Evolutionary conservation across 352 stramenopile species (phyloP), one percentile per base, ranked within the genome.

Genomic region (Phytophthora pinifolia): DNA sequence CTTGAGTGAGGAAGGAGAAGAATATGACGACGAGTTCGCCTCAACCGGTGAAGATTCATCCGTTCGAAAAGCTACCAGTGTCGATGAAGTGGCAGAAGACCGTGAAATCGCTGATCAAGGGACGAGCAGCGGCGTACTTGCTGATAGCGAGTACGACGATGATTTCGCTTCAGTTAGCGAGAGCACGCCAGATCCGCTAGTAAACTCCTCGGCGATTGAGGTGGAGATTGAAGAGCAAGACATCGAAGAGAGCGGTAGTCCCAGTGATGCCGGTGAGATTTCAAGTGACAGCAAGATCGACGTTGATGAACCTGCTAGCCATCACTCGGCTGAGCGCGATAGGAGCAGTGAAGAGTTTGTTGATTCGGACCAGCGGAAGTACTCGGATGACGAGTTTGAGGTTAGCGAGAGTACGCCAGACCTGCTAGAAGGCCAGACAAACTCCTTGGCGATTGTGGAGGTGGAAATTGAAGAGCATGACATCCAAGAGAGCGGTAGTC

Each of bases 11-110:
- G 54, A 54, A 29, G 55, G 54, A 18, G 46, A 62, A 4, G 27
- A 67, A 42, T 70, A 76, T 46, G 66, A 74, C 0, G 68, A 88
- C 8, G 74, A 76, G 6, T 87, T 87, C 22, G 57, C 52, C 8
- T 74, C 69, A 5, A 59, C 60, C 0, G 68, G 59, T 12, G 51
- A 68, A 35, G 31, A 37, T 15, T 14, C 15, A 7, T 30, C 27
- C 25, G 25, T 13, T 12, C 46, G 37, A 45, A 42, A 61, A 17
- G 37, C 12, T 6, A 22, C 18, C 13, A 29, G 8, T 14, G 47
- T 18, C 3, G 25, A 12, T 32, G 42, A 27, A 27, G 22, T 27
- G 6, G 22, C 22, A 27, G 22, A 27, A 27, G 22, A 6, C 22
- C 4, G 22, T 27, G 22, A 48, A 8, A 42, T 61, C 18, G 42